Conservation (phyloP, 73 alveolate genomes). For the Paramecium primaurelia region DNA sequence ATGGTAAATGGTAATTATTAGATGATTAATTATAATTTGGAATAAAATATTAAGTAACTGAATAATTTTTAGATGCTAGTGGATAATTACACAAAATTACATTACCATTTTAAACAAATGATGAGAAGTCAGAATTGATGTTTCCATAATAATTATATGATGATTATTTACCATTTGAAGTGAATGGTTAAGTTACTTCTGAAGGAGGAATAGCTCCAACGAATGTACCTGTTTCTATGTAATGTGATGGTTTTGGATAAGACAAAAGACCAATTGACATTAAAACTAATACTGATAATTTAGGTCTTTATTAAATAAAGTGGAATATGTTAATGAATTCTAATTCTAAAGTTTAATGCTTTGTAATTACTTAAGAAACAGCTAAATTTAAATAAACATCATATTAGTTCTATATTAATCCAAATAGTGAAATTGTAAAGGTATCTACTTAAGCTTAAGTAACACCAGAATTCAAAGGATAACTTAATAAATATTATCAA, state of each 20-base stretch:
- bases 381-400: not conserved
- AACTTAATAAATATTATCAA: not conserved
- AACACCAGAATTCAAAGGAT: not conserved
- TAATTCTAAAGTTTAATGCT: not conserved
- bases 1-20: not conserved
- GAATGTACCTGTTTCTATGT: not conserved
- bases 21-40: not conserved
- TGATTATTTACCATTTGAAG: not conserved
- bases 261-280: not conserved
- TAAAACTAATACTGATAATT: not conserved
- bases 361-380: not conserved
- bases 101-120: not conserved
- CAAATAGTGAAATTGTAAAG: not conserved
- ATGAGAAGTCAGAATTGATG: not conserved
- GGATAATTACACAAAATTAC: not conserved
- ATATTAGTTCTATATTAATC: not conserved
- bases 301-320: not conserved
- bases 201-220: not conserved
- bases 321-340: not conserved
- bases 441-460: not conserved
- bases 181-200: not conserved
- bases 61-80: not conserved
- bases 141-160: not conserved
- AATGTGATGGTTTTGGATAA: constrained; percentile 11
- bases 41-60: not conserved